phyloP scores from a whole-genome alignment of 805 yeast genomes.

The Yarrowia osloensis region DNA sequence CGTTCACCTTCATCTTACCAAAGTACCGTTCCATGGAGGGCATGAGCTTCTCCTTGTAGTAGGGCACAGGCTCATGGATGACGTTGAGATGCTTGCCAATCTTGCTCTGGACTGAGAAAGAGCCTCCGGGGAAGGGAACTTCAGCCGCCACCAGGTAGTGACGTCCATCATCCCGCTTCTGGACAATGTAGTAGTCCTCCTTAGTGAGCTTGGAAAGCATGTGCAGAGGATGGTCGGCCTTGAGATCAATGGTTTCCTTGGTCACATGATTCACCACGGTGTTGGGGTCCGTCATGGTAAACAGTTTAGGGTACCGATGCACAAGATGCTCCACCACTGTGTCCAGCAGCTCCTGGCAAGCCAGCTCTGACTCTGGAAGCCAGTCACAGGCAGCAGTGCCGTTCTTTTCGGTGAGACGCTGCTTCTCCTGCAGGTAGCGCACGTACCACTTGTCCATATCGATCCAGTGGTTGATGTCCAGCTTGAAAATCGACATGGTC shows the following conservation, averaged over 20 bases:
- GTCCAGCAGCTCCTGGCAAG: conserved; percentile 57
- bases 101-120: conserved; percentile 52
- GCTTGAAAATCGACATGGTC: conserved; percentile 71
- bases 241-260: conserved; percentile 61
- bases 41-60: conserved; percentile 63
- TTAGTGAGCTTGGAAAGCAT: conserved; percentile 70
- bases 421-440: conserved; percentile 64
- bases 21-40: conserved; percentile 77
- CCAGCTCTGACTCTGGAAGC: conserved; percentile 12
- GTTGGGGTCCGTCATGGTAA: conserved; percentile 51
- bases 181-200: conserved; percentile 70
- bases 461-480: conserved; percentile 75
- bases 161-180: conserved; percentile 55
- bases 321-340: conserved; percentile 60
- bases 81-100: conserved; percentile 63
- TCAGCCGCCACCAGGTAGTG: conserved; percentile 74
- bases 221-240: conserved; percentile 60
- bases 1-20: conserved; percentile 57
- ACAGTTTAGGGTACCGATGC: conserved; percentile 62
- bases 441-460: conserved; percentile 77
- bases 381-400: conserved; percentile 17
- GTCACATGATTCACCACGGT: conserved; percentile 59
- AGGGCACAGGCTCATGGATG: conserved; percentile 70
- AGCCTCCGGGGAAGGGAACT: conserved; percentile 79
- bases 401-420: conserved; percentile 53